These are phyloP conservation scores for Thuidium tamariscinum DNA, from an alignment of 225 moss, liverwort and hornwort genomes.

Conservation along the genomic window DNA sequence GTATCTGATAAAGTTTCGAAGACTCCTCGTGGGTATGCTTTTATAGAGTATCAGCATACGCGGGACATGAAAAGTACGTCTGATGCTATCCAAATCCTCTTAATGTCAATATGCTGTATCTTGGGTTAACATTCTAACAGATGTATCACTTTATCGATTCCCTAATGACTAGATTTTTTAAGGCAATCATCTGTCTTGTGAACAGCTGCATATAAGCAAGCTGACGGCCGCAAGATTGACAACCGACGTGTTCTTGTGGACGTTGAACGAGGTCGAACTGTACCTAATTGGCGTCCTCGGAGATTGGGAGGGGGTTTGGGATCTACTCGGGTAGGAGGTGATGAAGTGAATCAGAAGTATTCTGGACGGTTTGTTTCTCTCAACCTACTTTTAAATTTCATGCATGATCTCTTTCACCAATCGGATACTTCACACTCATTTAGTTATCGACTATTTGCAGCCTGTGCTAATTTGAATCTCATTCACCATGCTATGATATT, in stretches of 20 bases:
- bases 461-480: neutral
- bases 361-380: slow-evolving; percentile 64
- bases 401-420: neutral
- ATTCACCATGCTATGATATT: neutral
- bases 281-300: slow-evolving; percentile 98
- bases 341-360: slow-evolving; percentile 98
- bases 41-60: slow-evolving; percentile 96
- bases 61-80: slow-evolving; percentile 92
- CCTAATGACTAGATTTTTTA: neutral
- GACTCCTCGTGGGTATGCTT: slow-evolving; percentile 94
- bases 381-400: neutral
- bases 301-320: slow-evolving; percentile 97
- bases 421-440: neutral
- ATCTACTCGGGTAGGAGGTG: slow-evolving; percentile 96
- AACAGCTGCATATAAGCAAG: slow-evolving; percentile 94
- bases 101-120: neutral
- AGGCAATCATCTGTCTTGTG: neutral
- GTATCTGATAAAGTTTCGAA: slow-evolving; percentile 65
- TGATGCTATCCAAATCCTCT: neutral
- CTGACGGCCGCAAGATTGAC: slow-evolving; percentile 98
- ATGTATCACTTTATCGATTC: neutral
- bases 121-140: neutral
- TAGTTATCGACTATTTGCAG: neutral
- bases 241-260: slow-evolving; percentile 97
- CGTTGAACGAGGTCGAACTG: slow-evolving; percentile 96